Conservation (phyloP, 768 basidiomycete genomes). For the Termitomyces bulborhizus region DNA sequence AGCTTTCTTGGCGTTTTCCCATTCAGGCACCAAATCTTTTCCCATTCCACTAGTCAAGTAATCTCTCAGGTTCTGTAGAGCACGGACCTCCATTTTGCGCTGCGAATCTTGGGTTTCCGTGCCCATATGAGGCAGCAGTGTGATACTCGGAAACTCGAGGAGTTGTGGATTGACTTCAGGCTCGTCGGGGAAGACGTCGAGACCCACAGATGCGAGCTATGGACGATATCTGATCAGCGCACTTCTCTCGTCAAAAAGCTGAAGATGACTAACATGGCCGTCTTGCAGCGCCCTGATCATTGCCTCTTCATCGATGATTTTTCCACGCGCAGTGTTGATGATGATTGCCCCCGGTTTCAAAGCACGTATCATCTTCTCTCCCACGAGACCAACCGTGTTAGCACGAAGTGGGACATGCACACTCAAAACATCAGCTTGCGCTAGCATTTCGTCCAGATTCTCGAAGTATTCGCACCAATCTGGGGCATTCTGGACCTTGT, state of each 20-base stretch:
- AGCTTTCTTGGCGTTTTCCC: constrained; percentile 15
- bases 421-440: constrained; percentile 74
- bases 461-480: constrained; percentile 73
- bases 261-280: constrained; percentile 63
- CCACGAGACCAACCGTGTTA: constrained; percentile 70
- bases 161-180: constrained; percentile 75
- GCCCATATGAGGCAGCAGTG: constrained; percentile 89
- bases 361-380: constrained; percentile 67
- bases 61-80: constrained; percentile 70
- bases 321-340: constrained; percentile 89
- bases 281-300: constrained; percentile 81
- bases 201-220: constrained; percentile 72
- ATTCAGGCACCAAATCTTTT: constrained; percentile 63
- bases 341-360: constrained; percentile 76
- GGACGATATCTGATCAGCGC: constrained; percentile 3
- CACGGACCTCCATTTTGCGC: constrained; percentile 79
- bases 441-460: constrained; percentile 58
- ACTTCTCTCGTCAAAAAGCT: not conserved
- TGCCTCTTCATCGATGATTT: constrained; percentile 83
- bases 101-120: constrained; percentile 81
- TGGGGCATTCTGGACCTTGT: constrained; percentile 51
- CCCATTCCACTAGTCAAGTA: constrained; percentile 61
- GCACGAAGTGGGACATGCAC: constrained; percentile 76
- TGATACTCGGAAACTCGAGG: constrained; percentile 76
- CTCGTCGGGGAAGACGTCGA: constrained; percentile 86